Evolutionary conservation across 2,329 filamentous ascomycete genomes (phyloP), one percentile per base, ranked within the genome.

Genomic region (Pseudocercospora cruenta): DNA sequence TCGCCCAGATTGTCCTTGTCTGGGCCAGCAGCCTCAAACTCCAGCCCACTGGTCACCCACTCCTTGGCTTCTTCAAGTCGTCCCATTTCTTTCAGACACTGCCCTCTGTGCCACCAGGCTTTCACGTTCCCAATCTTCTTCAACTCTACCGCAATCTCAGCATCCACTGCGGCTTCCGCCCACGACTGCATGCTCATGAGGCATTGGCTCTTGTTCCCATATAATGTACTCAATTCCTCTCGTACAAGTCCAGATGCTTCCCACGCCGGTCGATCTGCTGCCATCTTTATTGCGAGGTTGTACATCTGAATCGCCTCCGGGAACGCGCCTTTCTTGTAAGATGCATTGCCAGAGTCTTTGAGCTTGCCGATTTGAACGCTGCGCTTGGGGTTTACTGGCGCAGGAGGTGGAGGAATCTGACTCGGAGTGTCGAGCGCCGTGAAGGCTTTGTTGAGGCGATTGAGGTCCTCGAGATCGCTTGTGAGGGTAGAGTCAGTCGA

Each of bases 371-470:
- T 91, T 77, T 94, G 89, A 39, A 92, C 93, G 71, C 87, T 90
- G 76, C 94, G 92, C 82, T 97, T 97, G 60, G 93, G 94, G 84
- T 97, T 96, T 68, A 97, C 90, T 66, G 94, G 94, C 49, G 96
- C 86, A 0, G 95, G 95, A 0, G 94, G 91, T 4, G 94, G 93
- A 0, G 94, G 94, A 21, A 93, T 85, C 64, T 81, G 80, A 66
- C 87, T 85, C 5, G 90, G 87, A 0, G 82, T 81, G 54, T 87
- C 85, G 31, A 82, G 79, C 53, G 87, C 85, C 73, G 95, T 83
- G 67, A 98, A 87, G 51, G 86, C 80, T 72, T 88, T 88, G 87
- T 96, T 92, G 59, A 97, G 87, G 59, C 80, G 76, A 84, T 97
- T 97, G 67, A 98, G 88, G 49, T 88, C 83, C 36, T 85, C 81